Conservation (phyloP, 2,329 filamentous ascomycete species). For the Elsinoe batatas region DNA sequence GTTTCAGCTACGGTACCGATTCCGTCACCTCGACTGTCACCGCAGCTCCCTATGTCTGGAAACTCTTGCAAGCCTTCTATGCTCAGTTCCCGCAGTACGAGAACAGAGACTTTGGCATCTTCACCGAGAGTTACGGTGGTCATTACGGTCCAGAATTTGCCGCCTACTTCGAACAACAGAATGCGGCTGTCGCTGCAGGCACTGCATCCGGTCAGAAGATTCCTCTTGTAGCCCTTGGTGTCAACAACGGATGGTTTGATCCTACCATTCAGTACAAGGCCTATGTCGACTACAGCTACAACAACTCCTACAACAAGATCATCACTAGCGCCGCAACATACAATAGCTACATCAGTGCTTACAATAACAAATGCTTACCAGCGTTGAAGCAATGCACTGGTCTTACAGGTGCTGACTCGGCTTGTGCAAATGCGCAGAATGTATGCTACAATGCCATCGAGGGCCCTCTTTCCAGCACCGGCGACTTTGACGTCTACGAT, state of each 20-base stretch:
- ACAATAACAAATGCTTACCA: slow-evolving; percentile 32
- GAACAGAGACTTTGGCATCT: slow-evolving; percentile 48
- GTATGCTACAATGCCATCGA: slow-evolving; percentile 33
- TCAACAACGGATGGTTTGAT: slow-evolving; percentile 51
- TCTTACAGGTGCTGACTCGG: slow-evolving; percentile 20
- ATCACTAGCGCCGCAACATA: slow-evolving; percentile 5
- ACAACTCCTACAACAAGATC: slow-evolving; percentile 31
- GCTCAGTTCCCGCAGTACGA: slow-evolving; percentile 27
- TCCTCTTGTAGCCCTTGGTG: slow-evolving; percentile 44
- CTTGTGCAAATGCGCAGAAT: slow-evolving; percentile 27
- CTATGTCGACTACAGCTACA: slow-evolving; percentile 25
- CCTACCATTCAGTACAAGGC: slow-evolving; percentile 33
- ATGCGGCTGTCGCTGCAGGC: slow-evolving; percentile 42
- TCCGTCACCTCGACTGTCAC: slow-evolving; percentile 34
- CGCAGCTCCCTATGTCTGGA: slow-evolving; percentile 45
- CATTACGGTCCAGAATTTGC: slow-evolving; percentile 57
- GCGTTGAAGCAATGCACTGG: slow-evolving; percentile 30
- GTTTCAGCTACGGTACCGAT: slow-evolving; percentile 34
- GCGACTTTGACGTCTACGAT: slow-evolving; percentile 40
- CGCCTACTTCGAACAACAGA: slow-evolving; percentile 47
- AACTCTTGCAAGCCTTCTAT: slow-evolving; percentile 42
- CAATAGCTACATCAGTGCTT: slow-evolving; percentile 27
- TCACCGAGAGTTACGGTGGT: slow-evolving; percentile 47
- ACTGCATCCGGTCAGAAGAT: slow-evolving; percentile 28
- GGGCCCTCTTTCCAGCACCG: slow-evolving; percentile 21